These are phyloP conservation scores for Piloderma croceum DNA, from an alignment of 768 basidiomycete genomes.

Conservation along the genomic window DNA sequence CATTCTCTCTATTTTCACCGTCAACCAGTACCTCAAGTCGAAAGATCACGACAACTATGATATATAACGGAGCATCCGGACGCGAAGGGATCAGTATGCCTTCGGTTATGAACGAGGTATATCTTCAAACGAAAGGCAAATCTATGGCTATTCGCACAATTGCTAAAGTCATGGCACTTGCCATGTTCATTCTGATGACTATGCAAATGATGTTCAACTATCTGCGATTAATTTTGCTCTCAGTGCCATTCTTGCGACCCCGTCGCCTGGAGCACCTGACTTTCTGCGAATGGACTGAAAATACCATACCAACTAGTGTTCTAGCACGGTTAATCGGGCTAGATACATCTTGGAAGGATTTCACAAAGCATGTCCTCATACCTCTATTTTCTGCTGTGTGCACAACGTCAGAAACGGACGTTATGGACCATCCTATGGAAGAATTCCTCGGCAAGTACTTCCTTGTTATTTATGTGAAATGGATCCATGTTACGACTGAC, in stretches of 20 bases:
- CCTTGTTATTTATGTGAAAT: neutral
- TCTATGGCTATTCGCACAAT: slow-evolving; percentile 12
- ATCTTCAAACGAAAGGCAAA: slow-evolving; percentile 15
- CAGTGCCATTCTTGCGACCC: slow-evolving; percentile 25
- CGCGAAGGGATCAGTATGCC: slow-evolving; percentile 49
- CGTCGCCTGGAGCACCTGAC: slow-evolving; percentile 26
- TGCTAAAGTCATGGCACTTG: slow-evolving; percentile 23
- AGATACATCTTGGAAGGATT: slow-evolving; percentile 47
- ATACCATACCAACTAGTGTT: slow-evolving; percentile 35
- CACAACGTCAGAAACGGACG: slow-evolving; percentile 52
- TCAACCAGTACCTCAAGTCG: slow-evolving; percentile 15
- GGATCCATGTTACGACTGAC: neutral
- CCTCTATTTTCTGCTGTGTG: slow-evolving; percentile 72
- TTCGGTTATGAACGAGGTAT: slow-evolving; percentile 25
- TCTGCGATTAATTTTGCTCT: slow-evolving; percentile 31
- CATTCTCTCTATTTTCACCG: slow-evolving; percentile 51
- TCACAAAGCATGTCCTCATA: slow-evolving; percentile 48
- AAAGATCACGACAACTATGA: slow-evolving; percentile 43
- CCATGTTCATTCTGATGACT: slow-evolving; percentile 38
- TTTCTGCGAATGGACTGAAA: slow-evolving; percentile 45
- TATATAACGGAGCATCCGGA: slow-evolving; percentile 64
- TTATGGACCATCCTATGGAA: slow-evolving; percentile 54
- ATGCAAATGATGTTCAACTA: slow-evolving; percentile 42
- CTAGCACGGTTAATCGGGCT: slow-evolving; percentile 39
- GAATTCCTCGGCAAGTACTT: slow-evolving; percentile 54